Evolutionary conservation across 1,139 yeast species (phyloP).

Genomic region (Sugiyamaella xylanicola): DNA sequence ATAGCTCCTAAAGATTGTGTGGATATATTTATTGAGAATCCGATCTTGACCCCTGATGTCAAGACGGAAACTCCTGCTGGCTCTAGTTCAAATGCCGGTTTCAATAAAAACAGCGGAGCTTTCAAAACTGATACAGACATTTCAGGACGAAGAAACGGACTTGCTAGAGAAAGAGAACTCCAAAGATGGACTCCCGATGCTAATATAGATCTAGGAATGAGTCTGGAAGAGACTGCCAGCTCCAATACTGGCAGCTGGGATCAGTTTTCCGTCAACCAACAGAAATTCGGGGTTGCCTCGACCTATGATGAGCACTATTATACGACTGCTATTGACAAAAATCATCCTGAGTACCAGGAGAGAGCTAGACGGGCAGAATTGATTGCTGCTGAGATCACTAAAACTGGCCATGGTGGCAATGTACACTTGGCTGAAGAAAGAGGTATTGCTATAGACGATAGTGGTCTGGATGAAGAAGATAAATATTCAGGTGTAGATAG

Average conservation of each 20-base stretch:
- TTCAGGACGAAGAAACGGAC: slow-evolving; percentile 47
- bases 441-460: slow-evolving; percentile 73
- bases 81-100: slow-evolving; percentile 15
- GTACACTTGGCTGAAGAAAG: slow-evolving; percentile 90
- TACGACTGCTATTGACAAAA: slow-evolving; percentile 78
- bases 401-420: slow-evolving; percentile 62
- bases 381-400: slow-evolving; percentile 81
- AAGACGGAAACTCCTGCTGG: slow-evolving; percentile 16
- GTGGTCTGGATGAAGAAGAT: slow-evolving; percentile 93
- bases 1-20: slow-evolving; percentile 63
- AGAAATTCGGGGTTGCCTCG: slow-evolving; percentile 84
- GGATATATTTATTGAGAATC: slow-evolving; percentile 56
- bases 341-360: slow-evolving; percentile 71
- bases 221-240: slow-evolving; percentile 42
- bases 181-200: slow-evolving; percentile 86
- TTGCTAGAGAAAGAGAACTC: slow-evolving; percentile 63
- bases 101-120: slow-evolving; percentile 24
- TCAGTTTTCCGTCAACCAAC: slow-evolving; percentile 88
- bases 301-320: slow-evolving; percentile 87
- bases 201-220: slow-evolving; percentile 37
- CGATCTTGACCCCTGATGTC: slow-evolving; percentile 45
- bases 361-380: slow-evolving; percentile 71
- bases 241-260: slow-evolving; percentile 61
- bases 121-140: slow-evolving; percentile 89
- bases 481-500: slow-evolving; percentile 88